phyloP scores from a whole-genome alignment of 768 basidiomycete genomes.

The Boletus bicolor region DNA sequence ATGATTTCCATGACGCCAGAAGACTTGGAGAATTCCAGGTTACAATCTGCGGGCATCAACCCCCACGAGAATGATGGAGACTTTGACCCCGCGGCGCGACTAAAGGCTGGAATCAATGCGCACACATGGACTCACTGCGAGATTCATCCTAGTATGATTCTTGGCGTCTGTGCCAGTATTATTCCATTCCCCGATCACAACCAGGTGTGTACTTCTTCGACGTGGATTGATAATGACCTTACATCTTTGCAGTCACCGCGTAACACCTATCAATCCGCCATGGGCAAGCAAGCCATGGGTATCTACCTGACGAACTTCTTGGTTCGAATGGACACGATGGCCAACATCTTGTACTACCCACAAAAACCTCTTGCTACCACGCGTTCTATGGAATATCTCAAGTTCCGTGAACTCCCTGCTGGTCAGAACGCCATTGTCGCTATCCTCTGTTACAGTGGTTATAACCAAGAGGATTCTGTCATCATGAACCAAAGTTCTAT shows the following conservation, averaged over 20 bases:
- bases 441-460: constrained; percentile 97
- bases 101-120: constrained; percentile 80
- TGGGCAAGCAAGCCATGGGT: constrained; percentile 99
- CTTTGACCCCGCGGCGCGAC: constrained; percentile 81
- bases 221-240: not conserved
- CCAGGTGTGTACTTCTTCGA: constrained; percentile 56
- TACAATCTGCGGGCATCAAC: constrained; percentile 58
- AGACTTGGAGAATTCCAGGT: constrained; percentile 82
- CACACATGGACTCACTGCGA: constrained; percentile 99
- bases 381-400: constrained; percentile 98
- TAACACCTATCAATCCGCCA: constrained; percentile 99
- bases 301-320: constrained; percentile 98
- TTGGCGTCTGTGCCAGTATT: constrained; percentile 97
- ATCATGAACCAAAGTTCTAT: constrained; percentile 99
- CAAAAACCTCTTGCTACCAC: constrained; percentile 99
- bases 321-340: constrained; percentile 99
- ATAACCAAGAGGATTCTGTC: constrained; percentile 99
- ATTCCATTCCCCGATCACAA: constrained; percentile 99
- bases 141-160: constrained; percentile 98
- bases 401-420: constrained; percentile 96
- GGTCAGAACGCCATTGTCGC: constrained; percentile 99
- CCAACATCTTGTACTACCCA: constrained; percentile 98
- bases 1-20: constrained; percentile 99
- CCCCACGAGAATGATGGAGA: constrained; percentile 61
- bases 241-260: constrained; percentile 76